Evolutionary conservation across 2,329 filamentous ascomycete genomes (phyloP).

Genomic region (Cladophialophora chaetospira): DNA sequence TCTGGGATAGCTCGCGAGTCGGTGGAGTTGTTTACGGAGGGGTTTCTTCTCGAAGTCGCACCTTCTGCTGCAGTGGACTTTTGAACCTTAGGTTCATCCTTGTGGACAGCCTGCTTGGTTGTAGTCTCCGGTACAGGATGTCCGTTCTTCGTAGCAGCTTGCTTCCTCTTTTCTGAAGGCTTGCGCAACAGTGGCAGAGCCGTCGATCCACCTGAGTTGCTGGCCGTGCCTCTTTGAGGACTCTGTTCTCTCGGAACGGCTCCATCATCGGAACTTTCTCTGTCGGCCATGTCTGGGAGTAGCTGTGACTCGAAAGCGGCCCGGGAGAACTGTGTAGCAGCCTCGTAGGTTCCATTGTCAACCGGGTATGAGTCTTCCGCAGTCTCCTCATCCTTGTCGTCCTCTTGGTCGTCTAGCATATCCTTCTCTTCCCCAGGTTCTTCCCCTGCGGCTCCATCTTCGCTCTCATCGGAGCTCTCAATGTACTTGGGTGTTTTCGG

Average conservation of each 20-base stretch:
- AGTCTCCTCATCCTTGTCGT: background rate
- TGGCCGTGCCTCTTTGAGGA: background rate
- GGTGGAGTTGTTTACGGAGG: background rate
- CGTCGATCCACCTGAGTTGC: background rate
- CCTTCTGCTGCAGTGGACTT: background rate
- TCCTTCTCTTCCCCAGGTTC: background rate
- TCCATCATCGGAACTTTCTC: conserved; percentile 1
- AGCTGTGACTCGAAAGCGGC: conserved; percentile 8
- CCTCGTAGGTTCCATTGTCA: conserved; percentile 4
- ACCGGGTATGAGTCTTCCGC: conserved; percentile 18
- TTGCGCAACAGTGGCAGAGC: background rate
- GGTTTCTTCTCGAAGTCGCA: background rate
- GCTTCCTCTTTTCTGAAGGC: background rate
- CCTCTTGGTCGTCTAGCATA: background rate
- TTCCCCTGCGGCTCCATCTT: background rate
- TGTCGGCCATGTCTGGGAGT: conserved; percentile 9
- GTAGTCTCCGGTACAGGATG: background rate
- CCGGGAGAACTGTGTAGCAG: background rate
- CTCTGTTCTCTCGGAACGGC: background rate
- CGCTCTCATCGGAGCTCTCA: conserved; percentile 12
- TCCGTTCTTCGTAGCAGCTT: background rate
- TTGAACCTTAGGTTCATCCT: background rate
- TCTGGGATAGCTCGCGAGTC: background rate
- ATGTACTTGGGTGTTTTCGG: conserved; percentile 18
- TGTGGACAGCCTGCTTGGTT: background rate